Percentiles rank a stretch among this genome's conserved stretches.
phyloP scores from a whole-genome alignment of 257 asterid genomes.

The Nicotiana knightiana region DNA sequence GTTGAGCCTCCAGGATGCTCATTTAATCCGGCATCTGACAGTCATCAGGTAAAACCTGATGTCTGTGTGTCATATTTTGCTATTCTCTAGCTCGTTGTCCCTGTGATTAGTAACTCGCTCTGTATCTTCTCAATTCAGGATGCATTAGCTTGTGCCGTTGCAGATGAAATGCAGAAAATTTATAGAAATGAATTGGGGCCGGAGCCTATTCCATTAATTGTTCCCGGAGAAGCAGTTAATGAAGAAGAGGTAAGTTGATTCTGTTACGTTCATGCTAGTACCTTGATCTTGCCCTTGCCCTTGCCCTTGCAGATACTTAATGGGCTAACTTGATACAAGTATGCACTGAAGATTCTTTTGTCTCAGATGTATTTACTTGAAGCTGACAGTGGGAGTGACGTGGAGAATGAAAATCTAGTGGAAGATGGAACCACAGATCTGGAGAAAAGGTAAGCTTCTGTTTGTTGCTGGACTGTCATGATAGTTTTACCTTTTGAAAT shows the following conservation, averaged over 20 bases:
- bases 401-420: slow-evolving; percentile 38
- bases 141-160: slow-evolving; percentile 91
- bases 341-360: slow-evolving; percentile 1
- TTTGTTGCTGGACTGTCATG: background rate
- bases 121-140: slow-evolving; percentile 42
- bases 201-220: slow-evolving; percentile 69
- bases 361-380: slow-evolving; percentile 80
- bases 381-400: slow-evolving; percentile 60
- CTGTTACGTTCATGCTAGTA: slow-evolving; percentile 6
- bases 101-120: background rate
- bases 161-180: slow-evolving; percentile 92
- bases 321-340: background rate
- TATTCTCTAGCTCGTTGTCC: background rate
- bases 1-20: slow-evolving; percentile 93
- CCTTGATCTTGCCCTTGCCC: background rate
- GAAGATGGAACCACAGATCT: slow-evolving; percentile 40
- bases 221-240: slow-evolving; percentile 62
- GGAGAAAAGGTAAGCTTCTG: slow-evolving; percentile 57
- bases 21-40: slow-evolving; percentile 75
- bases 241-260: slow-evolving; percentile 64
- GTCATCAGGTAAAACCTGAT: slow-evolving; percentile 65
- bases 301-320: background rate
- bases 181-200: slow-evolving; percentile 78
- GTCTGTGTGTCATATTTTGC: slow-evolving; percentile 8
- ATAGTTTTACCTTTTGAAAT: background rate